phyloP scores from a whole-genome alignment of 2,329 filamentous ascomycete genomes.

The Colletotrichum lupini region DNA sequence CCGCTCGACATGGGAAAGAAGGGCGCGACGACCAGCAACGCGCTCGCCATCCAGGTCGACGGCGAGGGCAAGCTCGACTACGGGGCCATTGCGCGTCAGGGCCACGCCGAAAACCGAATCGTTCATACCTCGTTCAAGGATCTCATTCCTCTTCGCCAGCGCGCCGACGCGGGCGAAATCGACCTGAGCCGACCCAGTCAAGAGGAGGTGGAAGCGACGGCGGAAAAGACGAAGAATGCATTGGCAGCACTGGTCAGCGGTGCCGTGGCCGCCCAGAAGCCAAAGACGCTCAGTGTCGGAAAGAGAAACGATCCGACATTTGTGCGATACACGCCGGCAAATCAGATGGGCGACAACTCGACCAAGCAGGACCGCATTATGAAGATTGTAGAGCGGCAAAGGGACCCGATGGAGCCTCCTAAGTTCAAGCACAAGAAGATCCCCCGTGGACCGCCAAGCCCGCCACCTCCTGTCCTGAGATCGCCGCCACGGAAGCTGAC shows the following conservation, averaged over 20 bases:
- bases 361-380: slow-evolving; percentile 96
- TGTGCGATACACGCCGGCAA: slow-evolving; percentile 93
- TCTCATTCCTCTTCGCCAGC: slow-evolving; percentile 91
- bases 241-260: slow-evolving; percentile 84
- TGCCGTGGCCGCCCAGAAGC: slow-evolving; percentile 91
- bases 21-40: slow-evolving; percentile 78
- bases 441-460: slow-evolving; percentile 89
- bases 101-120: slow-evolving; percentile 84
- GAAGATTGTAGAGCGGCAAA: slow-evolving; percentile 95
- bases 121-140: slow-evolving; percentile 98
- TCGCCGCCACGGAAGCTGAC: slow-evolving; percentile 95
- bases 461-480: slow-evolving; percentile 93
- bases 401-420: slow-evolving; percentile 95
- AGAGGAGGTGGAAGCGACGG: slow-evolving; percentile 85
- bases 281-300: slow-evolving; percentile 91
- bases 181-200: slow-evolving; percentile 85
- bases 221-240: slow-evolving; percentile 89
- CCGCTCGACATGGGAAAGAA: slow-evolving; percentile 95
- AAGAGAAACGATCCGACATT: slow-evolving; percentile 87
- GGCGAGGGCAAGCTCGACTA: slow-evolving; percentile 94
- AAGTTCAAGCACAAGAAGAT: slow-evolving; percentile 99
- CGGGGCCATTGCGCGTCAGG: slow-evolving; percentile 91
- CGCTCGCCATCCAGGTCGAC: slow-evolving; percentile 92
- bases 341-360: slow-evolving; percentile 91
- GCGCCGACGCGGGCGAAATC: slow-evolving; percentile 92